A percentile compares a stretch with the other conserved stretches of the same genome.
phyloP scores from a whole-genome alignment of 305 asterid species.

The Solanum aculeatissimum region DNA sequence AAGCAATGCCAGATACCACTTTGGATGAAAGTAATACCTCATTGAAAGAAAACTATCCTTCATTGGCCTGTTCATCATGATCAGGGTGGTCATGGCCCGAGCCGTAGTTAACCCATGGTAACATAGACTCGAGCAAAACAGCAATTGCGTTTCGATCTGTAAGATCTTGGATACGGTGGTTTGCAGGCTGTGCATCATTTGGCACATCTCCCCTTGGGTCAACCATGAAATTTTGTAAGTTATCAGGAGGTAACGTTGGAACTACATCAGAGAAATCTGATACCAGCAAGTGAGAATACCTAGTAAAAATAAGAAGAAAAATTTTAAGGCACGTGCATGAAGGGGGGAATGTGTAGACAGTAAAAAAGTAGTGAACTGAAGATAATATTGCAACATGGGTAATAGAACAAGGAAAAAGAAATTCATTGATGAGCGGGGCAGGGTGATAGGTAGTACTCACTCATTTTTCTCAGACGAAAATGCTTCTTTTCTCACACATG shows the following conservation, averaged over 20 bases:
- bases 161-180: constrained; percentile 34
- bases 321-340: not conserved
- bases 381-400: not conserved
- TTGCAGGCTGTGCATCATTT: constrained; percentile 21
- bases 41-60: constrained; percentile 11
- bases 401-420: not conserved
- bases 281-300: constrained; percentile 72
- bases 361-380: not conserved
- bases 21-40: not conserved
- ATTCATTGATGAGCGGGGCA: not conserved
- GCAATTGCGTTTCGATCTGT: constrained; percentile 64
- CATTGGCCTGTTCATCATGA: constrained; percentile 25
- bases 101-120: constrained; percentile 78
- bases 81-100: constrained; percentile 27
- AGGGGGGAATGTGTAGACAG: not conserved
- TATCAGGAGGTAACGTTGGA: constrained; percentile 88
- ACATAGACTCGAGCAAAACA: constrained; percentile 70
- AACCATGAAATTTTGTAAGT: constrained; percentile 68
- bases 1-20: not conserved
- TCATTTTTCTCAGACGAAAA: constrained; percentile 79
- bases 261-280: constrained; percentile 77
- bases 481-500: constrained; percentile 71
- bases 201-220: constrained; percentile 51
- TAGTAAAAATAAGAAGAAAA: constrained; percentile 10
- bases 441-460: constrained; percentile 11